Conservation (phyloP, 305 asterid species). For the Solanum hybrid region DNA sequence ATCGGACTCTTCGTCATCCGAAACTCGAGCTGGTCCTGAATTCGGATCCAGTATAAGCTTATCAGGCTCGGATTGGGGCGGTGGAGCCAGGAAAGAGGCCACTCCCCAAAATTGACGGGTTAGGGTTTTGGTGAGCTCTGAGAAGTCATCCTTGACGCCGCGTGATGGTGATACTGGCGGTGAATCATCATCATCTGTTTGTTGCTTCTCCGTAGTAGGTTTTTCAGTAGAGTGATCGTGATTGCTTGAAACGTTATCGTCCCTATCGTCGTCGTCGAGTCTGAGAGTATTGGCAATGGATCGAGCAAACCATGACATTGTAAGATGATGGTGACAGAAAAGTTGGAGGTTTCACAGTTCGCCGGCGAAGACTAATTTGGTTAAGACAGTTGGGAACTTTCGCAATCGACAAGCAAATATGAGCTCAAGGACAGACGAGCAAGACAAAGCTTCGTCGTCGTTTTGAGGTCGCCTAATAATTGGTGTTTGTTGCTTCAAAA, state of each 20-base stretch:
- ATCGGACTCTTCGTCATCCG: conserved; percentile 21
- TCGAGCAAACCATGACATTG: conserved; percentile 93
- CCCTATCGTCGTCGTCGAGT: conserved; percentile 34
- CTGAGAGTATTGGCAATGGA: conserved; percentile 88
- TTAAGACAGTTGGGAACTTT: background rate
- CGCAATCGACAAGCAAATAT: background rate
- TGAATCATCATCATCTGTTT: conserved; percentile 11
- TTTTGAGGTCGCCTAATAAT: background rate
- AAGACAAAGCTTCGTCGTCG: background rate
- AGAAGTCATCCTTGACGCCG: conserved; percentile 88
- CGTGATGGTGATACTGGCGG: conserved; percentile 57
- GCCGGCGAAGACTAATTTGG: conserved; percentile 25
- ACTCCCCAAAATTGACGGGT: conserved; percentile 96
- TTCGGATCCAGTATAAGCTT: conserved; percentile 5
- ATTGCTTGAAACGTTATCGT: conserved; percentile 16
- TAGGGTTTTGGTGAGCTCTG: conserved; percentile 78
- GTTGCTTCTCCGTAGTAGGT: conserved; percentile 11
- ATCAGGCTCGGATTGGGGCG: conserved; percentile 35
- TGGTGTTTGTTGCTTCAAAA: background rate
- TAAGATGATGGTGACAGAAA: background rate
- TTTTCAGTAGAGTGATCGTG: conserved; percentile 6
- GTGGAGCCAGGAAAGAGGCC: conserved; percentile 90
- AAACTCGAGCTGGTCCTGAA: conserved; percentile 27
- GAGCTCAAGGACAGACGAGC: background rate
- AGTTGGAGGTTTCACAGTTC: conserved; percentile 5